A percentile compares a stretch with the other conserved stretches of the same genome.
Conservation (phyloP, 2,329 filamentous ascomycete species). For the Pseudogymnoascus sp. region DNA sequence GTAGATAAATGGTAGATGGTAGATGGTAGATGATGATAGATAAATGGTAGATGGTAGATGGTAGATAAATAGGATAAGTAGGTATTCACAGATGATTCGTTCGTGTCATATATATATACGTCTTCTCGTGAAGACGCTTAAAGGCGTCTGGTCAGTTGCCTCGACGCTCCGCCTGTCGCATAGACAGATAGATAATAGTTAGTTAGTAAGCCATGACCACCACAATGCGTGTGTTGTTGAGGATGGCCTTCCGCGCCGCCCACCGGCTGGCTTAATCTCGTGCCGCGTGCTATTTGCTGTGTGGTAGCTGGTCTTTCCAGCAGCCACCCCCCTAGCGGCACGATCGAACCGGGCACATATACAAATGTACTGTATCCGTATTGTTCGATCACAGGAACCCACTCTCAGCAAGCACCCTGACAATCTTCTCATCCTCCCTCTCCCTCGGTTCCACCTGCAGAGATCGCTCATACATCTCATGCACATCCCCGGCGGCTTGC, state of each 20-base stretch:
- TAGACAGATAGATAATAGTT: background rate
- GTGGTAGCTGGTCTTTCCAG: background rate
- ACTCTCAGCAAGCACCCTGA: constrained; percentile 51
- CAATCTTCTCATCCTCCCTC: constrained; percentile 98
- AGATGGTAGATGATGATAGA: background rate
- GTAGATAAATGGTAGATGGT: background rate
- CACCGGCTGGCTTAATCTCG: background rate
- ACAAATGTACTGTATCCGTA: background rate
- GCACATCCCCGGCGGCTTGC: constrained; percentile 88
- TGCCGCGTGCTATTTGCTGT: background rate
- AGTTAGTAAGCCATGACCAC: background rate
- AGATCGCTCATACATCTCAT: constrained; percentile 99
- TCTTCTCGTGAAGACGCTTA: background rate
- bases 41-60: background rate
- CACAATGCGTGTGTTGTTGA: no score
- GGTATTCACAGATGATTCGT: background rate
- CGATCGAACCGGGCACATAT: background rate
- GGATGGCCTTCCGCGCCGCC: background rate
- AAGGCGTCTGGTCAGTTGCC: background rate
- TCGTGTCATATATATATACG: background rate
- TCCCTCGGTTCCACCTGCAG: constrained; percentile 88
- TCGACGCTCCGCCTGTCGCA: background rate
- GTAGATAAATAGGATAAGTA: background rate
- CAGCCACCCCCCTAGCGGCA: background rate
- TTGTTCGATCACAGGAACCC: background rate